Evolutionary conservation across 441 rosid species (phyloP).

Genomic region (Metrosideros polymorpha): DNA sequence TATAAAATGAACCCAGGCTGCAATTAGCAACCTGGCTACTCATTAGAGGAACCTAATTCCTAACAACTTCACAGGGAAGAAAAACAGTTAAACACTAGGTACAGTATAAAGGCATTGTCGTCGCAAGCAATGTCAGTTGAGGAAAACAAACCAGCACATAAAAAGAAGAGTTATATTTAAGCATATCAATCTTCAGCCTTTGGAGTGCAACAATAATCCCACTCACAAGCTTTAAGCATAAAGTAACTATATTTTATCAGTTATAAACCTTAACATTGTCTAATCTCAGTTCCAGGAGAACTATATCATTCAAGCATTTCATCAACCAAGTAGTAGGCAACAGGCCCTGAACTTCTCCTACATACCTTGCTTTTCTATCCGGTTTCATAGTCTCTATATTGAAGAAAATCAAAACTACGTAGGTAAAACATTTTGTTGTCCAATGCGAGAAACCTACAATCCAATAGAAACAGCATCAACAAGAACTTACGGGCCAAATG

Average conservation of each 20-base stretch:
- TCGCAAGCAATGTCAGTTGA: neutral
- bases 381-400: neutral
- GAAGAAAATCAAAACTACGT: neutral
- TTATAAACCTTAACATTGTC: neutral
- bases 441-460: neutral
- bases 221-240: neutral
- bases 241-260: neutral
- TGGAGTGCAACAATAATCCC: neutral
- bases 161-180: neutral
- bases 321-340: constrained; percentile 24
- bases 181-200: neutral
- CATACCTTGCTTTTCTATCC: neutral
- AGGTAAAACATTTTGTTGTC: neutral
- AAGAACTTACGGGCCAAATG: neutral
- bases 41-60: neutral
- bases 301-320: constrained; percentile 25
- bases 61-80: neutral
- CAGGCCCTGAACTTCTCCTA: neutral
- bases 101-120: neutral
- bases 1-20: neutral
- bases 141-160: neutral
- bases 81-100: neutral
- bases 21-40: neutral
- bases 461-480: neutral
- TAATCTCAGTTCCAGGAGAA: neutral